Evolutionary conservation across 768 basidiomycete species (phyloP).

Genomic region (Podaxis mareebaensis): DNA sequence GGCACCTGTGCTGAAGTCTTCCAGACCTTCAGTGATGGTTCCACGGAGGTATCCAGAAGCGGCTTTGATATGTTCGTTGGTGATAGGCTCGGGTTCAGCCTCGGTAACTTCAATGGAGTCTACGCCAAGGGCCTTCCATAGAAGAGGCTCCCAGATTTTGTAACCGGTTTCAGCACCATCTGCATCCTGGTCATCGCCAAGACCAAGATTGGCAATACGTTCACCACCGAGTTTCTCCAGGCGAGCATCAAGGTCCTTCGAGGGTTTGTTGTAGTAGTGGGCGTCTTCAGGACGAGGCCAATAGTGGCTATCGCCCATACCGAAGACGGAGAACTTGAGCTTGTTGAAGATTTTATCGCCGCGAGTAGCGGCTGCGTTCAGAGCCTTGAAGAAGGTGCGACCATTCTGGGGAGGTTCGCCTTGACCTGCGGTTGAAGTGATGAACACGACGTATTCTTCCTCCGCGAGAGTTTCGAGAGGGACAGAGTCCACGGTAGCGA

Average conservation of each 20-base stretch:
- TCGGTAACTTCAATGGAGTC: constrained; percentile 86
- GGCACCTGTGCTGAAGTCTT: constrained; percentile 86
- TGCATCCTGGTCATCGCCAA: constrained; percentile 97
- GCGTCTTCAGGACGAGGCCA: constrained; percentile 97
- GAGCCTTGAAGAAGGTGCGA: constrained; percentile 81
- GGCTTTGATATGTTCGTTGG: constrained; percentile 99
- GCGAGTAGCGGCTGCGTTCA: constrained; percentile 65
- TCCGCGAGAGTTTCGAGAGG: constrained; percentile 71
- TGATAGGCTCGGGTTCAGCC: constrained; percentile 94
- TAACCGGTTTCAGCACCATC: constrained; percentile 97
- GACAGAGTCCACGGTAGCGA: constrained; percentile 81
- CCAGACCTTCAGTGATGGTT: constrained; percentile 90
- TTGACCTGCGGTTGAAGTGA: constrained; percentile 94
- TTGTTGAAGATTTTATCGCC: constrained; percentile 62
- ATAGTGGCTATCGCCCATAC: constrained; percentile 97
- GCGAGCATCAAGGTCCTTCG: constrained; percentile 84
- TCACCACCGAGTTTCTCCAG: constrained; percentile 80
- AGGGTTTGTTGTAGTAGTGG: constrained; percentile 98
- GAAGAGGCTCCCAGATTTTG: constrained; percentile 88
- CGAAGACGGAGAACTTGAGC: constrained; percentile 84
- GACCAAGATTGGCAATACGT: constrained; percentile 71
- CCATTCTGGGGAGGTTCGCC: constrained; percentile 98
- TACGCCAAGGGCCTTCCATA: constrained; percentile 96
- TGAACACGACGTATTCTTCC: constrained; percentile 78
- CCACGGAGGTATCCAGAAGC: constrained; percentile 92